Evolutionary conservation across 352 stramenopile species (phyloP).

Genomic region (Saprolegnia parasitica): DNA sequence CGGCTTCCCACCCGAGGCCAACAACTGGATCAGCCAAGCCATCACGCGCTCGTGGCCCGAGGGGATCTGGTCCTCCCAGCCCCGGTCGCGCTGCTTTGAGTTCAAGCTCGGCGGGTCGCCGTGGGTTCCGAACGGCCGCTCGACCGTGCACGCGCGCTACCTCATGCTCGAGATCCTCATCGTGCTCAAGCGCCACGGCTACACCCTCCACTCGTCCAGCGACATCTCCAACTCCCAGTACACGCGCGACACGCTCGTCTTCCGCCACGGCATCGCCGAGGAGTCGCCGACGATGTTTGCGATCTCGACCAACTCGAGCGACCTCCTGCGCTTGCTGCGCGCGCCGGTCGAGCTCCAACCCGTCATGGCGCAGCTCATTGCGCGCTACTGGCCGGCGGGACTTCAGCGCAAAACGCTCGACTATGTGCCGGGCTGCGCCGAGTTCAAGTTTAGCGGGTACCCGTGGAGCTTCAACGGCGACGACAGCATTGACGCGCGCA

Average conservation of each 20-base stretch:
- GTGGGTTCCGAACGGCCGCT: not conserved
- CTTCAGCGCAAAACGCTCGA: not conserved
- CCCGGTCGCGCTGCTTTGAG: not conserved
- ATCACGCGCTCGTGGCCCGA: not conserved
- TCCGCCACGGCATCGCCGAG: not conserved
- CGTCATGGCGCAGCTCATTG: not conserved
- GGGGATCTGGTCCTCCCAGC: not conserved
- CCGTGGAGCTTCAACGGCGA: not conserved
- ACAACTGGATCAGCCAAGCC: slow-evolving; percentile 1
- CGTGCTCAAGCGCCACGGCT: slow-evolving; percentile 4
- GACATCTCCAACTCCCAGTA: slow-evolving; percentile 1
- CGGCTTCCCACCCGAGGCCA: not conserved
- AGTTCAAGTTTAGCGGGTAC: slow-evolving; percentile 10
- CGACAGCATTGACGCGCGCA: slow-evolving; percentile 1
- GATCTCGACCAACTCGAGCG: not conserved
- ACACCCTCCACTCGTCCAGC: slow-evolving; percentile 2
- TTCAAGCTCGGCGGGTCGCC: slow-evolving; percentile 6
- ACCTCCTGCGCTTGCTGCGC: not conserved
- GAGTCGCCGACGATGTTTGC: not conserved
- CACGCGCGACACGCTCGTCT: slow-evolving; percentile 4
- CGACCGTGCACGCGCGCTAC: not conserved
- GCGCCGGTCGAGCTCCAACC: not conserved
- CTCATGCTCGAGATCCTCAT: slow-evolving; percentile 10
- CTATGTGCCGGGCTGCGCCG: not conserved
- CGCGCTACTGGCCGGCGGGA: not conserved